A percentile compares a stretch with the other conserved stretches of the same genome.
Conservation (phyloP, 768 basidiomycete species). For the Tylopilus rubrobrunneus region DNA sequence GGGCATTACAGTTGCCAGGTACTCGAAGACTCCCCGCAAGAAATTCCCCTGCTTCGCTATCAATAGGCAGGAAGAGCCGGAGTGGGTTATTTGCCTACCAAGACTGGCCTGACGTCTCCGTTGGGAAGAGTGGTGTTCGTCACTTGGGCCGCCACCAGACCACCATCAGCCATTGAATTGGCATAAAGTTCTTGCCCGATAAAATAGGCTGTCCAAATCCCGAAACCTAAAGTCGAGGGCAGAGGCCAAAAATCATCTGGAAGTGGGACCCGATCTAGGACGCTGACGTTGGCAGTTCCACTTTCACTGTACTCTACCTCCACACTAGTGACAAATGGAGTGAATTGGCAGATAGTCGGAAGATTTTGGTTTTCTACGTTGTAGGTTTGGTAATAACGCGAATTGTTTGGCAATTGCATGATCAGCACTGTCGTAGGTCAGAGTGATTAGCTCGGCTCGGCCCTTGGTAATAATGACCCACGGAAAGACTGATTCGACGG, state of each 20-base stretch:
- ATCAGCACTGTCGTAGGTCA: background rate
- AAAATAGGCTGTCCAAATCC: too few relatives aligned
- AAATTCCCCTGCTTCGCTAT: background rate
- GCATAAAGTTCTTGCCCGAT: background rate
- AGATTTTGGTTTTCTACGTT: background rate
- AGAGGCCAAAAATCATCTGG: too few relatives aligned
- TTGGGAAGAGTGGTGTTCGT: background rate
- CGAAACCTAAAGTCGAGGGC: too few relatives aligned
- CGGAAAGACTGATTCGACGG: background rate
- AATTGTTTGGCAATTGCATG: background rate
- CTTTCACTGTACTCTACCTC: background rate
- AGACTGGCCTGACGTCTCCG: background rate
- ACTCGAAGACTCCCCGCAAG: background rate
- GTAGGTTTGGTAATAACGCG: background rate
- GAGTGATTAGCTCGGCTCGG: too few relatives aligned
- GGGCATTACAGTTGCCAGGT: background rate
- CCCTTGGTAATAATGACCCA: background rate
- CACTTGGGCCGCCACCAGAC: background rate
- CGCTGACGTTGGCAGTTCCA: background rate
- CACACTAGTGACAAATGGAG: background rate
- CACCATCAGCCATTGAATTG: background rate
- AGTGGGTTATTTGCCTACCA: background rate
- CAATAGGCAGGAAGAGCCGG: background rate
- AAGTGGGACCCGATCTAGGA: background rate
- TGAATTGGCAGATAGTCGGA: background rate